phyloP scores from a whole-genome alignment of 306 rosid genomes.

The Clitoria ternatea region DNA sequence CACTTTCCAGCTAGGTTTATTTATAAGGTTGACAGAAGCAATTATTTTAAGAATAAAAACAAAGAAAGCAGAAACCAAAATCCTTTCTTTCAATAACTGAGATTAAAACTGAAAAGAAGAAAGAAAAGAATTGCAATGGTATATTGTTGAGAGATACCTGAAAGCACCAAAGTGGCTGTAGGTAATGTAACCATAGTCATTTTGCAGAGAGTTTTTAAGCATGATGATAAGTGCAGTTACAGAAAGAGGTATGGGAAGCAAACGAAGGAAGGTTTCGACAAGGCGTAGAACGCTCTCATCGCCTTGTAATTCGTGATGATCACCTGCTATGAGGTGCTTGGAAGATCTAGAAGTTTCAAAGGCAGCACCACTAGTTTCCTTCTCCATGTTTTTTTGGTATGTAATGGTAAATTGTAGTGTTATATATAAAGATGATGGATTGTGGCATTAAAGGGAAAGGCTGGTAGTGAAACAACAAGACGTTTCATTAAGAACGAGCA shows the following conservation, averaged over 20 bases:
- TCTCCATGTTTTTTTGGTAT: not conserved
- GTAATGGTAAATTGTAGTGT: no score
- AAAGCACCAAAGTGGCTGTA: conserved; percentile 73
- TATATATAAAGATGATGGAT: no score
- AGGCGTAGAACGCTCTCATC: conserved; percentile 31
- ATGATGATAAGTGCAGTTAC: conserved; percentile 71
- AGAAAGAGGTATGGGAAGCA: conserved; percentile 61
- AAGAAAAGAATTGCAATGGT: not conserved
- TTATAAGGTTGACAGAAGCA: no score
- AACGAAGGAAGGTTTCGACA: conserved; percentile 69
- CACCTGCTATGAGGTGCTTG: not conserved
- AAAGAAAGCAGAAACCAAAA: not conserved
- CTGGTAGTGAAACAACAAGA: no score
- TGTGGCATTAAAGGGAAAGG: no score
- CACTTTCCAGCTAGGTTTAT: no score
- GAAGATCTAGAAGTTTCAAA: conserved; percentile 29
- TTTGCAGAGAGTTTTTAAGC: conserved; percentile 74
- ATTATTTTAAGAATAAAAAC: no score
- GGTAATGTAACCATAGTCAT: conserved; percentile 59
- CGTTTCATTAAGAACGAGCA: no score
- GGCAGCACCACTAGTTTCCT: not conserved
- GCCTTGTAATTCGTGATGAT: conserved; percentile 5
- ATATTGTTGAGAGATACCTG: conserved; percentile 41
- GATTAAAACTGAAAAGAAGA: no score
- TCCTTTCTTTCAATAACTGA: no score